Evolutionary conservation across 2,329 filamentous ascomycete species (phyloP).

Genomic region (Fonsecaea monophora): DNA sequence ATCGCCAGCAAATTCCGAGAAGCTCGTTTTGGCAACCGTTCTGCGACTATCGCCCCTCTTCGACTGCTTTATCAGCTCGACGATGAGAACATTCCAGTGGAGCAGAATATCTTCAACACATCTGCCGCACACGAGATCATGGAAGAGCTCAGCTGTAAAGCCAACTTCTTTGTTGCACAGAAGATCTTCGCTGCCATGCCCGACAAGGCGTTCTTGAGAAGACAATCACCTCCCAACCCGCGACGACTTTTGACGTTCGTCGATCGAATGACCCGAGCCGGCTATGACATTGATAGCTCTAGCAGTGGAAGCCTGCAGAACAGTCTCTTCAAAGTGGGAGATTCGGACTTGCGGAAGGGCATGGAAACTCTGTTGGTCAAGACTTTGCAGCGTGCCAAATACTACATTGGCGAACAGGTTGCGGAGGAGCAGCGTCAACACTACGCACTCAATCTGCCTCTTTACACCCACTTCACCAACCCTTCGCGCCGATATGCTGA

Average conservation of each 20-base stretch:
- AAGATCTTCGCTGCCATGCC: slow-evolving; percentile 79
- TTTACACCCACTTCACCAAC: slow-evolving; percentile 98
- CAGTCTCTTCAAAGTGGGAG: slow-evolving; percentile 91
- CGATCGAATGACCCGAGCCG: slow-evolving; percentile 89
- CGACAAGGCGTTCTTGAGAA: slow-evolving; percentile 89
- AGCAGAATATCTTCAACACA: slow-evolving; percentile 94
- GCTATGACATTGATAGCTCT: slow-evolving; percentile 85
- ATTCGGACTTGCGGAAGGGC: slow-evolving; percentile 87
- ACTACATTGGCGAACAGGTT: slow-evolving; percentile 83
- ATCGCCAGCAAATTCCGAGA: slow-evolving; percentile 92
- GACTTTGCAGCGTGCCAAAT: slow-evolving; percentile 95
- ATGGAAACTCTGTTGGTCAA: slow-evolving; percentile 97
- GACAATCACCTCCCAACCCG: slow-evolving; percentile 83
- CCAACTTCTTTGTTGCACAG: slow-evolving; percentile 86
- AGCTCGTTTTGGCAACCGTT: slow-evolving; percentile 79
- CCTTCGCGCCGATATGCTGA: slow-evolving; percentile 94
- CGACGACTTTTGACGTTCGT: slow-evolving; percentile 88
- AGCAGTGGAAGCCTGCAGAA: slow-evolving; percentile 92
- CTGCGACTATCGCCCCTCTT: slow-evolving; percentile 80
- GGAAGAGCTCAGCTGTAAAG: slow-evolving; percentile 93
- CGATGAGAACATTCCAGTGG: slow-evolving; percentile 96
- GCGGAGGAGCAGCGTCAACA: slow-evolving; percentile 80
- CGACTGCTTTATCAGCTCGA: slow-evolving; percentile 92
- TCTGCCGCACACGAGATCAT: slow-evolving; percentile 88
- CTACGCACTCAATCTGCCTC: slow-evolving; percentile 87